Percentiles rank a stretch among this genome's conserved stretches.
Conservation (phyloP, 805 yeast species). For the Schizosaccharomyces japonicus region DNA sequence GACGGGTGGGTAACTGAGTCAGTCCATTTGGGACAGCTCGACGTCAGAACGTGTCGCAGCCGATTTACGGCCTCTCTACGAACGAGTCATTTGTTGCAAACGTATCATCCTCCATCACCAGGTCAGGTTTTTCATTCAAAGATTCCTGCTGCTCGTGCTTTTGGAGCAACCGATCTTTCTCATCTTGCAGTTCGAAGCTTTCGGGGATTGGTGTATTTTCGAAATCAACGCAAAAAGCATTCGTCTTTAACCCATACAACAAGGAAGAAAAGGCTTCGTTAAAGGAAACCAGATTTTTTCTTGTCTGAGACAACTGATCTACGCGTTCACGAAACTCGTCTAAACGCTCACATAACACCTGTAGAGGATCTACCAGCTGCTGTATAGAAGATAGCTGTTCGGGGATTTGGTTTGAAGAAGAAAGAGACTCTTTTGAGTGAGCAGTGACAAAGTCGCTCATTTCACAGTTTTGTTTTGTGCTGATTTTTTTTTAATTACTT, state of each 20-base stretch:
- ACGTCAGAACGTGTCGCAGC: too few relatives aligned
- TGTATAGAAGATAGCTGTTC: too few relatives aligned
- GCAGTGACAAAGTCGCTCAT: too few relatives aligned
- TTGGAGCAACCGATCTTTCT: not conserved
- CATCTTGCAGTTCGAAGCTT: not conserved
- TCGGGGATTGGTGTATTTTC: constrained; percentile 3
- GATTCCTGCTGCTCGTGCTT: too few relatives aligned
- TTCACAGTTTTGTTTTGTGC: too few relatives aligned
- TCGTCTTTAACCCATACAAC: constrained; percentile 55
- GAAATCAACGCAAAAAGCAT: constrained; percentile 68
- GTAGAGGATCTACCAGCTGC: constrained; percentile 4
- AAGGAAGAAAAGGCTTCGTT: constrained; percentile 62
- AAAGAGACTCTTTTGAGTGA: too few relatives aligned
- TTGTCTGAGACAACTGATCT: constrained; percentile 31
- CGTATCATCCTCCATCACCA: not conserved
- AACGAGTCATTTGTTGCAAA: constrained; percentile 5
- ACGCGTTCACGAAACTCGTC: constrained; percentile 34
- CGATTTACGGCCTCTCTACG: not conserved
- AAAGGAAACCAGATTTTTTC: constrained; percentile 37
- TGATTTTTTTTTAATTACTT: not conserved
- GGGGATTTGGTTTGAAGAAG: too few relatives aligned
- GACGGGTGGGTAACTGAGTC: too few relatives aligned
- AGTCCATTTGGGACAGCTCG: too few relatives aligned
- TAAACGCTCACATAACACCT: constrained; percentile 12
- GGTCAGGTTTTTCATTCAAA: not conserved